These are phyloP conservation scores for Fusarium kyushuense DNA, from an alignment of 2,329 filamentous ascomycete genomes.

Conservation along the genomic window DNA sequence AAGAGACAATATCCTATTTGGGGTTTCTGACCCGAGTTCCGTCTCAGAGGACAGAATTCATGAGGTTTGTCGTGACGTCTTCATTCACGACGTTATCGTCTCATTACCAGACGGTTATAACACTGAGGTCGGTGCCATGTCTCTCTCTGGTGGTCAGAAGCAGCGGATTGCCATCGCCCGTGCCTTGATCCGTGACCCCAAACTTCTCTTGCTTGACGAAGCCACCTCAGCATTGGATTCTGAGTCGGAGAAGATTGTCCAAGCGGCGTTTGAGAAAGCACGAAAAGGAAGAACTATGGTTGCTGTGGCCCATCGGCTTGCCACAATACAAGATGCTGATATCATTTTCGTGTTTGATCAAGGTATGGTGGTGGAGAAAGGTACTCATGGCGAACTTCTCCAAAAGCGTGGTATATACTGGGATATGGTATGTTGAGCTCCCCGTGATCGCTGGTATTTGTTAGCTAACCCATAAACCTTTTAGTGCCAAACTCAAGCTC, in stretches of 20 bases:
- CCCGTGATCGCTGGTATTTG: background rate
- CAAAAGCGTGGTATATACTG: conserved; percentile 12
- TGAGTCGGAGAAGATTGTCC: conserved; percentile 70
- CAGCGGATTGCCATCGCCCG: conserved; percentile 77
- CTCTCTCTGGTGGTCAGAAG: conserved; percentile 76
- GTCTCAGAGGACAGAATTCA: conserved; percentile 65
- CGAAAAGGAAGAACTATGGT: conserved; percentile 73
- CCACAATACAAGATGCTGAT: conserved; percentile 82
- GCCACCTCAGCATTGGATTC: conserved; percentile 77
- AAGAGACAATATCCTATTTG: conserved; percentile 75
- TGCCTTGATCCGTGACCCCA: conserved; percentile 73
- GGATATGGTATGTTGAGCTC: conserved; percentile 10
- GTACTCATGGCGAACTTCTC: background rate
- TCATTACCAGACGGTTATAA: conserved; percentile 75
- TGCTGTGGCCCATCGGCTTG: conserved; percentile 81
- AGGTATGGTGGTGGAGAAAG: conserved; percentile 15
- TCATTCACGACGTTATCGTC: conserved; percentile 77
- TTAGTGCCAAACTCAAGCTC: conserved; percentile 33
- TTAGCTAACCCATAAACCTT: background rate
- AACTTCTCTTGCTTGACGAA: conserved; percentile 77
- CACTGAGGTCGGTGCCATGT: conserved; percentile 75
- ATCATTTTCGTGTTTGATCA: conserved; percentile 73
- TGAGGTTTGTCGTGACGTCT: conserved; percentile 69
- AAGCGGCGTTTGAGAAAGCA: conserved; percentile 75
- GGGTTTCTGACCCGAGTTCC: conserved; percentile 63